Evolutionary conservation across 305 asterid genomes (phyloP).

Genomic region (Rubia peregrina): DNA sequence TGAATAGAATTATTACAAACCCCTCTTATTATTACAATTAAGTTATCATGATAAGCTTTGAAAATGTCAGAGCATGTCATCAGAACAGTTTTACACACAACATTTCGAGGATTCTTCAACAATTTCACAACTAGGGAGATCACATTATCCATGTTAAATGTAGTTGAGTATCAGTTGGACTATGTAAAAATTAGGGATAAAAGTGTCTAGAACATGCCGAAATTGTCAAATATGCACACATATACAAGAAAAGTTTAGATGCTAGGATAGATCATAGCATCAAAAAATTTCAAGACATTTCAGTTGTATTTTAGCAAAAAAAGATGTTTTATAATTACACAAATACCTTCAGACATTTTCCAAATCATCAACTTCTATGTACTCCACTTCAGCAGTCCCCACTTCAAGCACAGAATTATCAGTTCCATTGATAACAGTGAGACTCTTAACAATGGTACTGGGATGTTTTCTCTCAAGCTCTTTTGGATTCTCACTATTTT

Average conservation of each 20-base stretch:
- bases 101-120: too few relatives aligned
- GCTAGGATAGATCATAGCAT: background rate
- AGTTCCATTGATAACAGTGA: slow-evolving; percentile 25
- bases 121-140: too few relatives aligned
- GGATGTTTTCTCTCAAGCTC: slow-evolving; percentile 31
- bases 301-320: too few relatives aligned
- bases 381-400: slow-evolving; percentile 60
- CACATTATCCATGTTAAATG: too few relatives aligned
- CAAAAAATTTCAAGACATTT: too few relatives aligned
- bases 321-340: background rate
- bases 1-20: slow-evolving; percentile 44
- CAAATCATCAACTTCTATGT: slow-evolving; percentile 68
- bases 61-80: too few relatives aligned
- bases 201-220: slow-evolving; percentile 40
- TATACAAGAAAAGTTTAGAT: background rate
- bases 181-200: too few relatives aligned
- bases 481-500: slow-evolving; percentile 29
- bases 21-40: too few relatives aligned
- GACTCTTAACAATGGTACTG: slow-evolving; percentile 27
- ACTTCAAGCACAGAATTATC: slow-evolving; percentile 37
- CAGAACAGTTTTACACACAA: too few relatives aligned
- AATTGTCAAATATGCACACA: background rate
- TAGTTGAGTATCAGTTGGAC: too few relatives aligned
- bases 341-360: slow-evolving; percentile 59
- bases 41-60: too few relatives aligned